Conservation (phyloP, 345 rosid genomes). For the Eucalyptus rudis region DNA sequence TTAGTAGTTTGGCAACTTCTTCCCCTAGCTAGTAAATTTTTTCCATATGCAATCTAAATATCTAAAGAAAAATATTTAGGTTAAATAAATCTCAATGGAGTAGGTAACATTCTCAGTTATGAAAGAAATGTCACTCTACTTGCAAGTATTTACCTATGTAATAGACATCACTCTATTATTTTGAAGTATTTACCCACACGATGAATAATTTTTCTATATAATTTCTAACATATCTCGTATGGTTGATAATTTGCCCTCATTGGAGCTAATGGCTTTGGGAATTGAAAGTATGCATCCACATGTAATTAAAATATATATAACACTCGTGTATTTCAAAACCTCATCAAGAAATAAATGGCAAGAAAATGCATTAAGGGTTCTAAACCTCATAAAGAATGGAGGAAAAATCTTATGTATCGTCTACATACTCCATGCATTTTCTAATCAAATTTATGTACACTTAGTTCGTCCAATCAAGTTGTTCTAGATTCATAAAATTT, state of each 20-base stretch:
- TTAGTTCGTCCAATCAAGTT: neutral
- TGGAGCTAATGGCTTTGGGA: neutral
- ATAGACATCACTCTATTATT: neutral
- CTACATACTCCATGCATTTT: neutral
- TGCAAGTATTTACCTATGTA: neutral
- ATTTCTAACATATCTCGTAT: neutral
- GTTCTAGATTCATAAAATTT: no score
- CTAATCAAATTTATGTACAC: neutral
- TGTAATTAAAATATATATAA: no score
- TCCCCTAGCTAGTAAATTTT: no score
- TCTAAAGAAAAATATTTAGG: no score
- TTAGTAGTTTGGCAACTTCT: neutral
- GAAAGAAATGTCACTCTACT: no score
- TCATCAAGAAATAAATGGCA: neutral
- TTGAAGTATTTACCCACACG: neutral
- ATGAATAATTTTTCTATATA: accelerated
- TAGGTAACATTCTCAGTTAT: no score
- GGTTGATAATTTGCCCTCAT: no score
- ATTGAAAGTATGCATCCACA: neutral
- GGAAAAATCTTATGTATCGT: no score
- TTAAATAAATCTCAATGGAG: no score
- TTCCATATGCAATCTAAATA: no score
- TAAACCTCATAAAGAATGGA: accelerated
- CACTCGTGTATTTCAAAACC: no score
- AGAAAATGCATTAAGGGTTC: neutral